Percentiles rank a stretch among this genome's conserved stretches.
Evolutionary conservation across 1,284 basidiomycete genomes (phyloP).

Genomic region (Ceratobasidium sp.): DNA sequence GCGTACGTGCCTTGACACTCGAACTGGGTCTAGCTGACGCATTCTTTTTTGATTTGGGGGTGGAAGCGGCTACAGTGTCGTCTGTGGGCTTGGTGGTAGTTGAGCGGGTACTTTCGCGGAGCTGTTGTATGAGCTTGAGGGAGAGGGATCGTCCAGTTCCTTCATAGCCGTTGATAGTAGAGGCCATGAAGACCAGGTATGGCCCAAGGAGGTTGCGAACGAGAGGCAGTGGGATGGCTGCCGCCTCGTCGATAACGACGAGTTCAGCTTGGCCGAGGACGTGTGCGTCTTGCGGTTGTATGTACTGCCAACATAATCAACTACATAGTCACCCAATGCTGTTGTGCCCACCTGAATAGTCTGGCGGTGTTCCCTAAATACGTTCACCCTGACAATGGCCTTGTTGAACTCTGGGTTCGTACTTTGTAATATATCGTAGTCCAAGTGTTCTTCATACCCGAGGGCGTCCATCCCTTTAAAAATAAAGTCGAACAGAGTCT

Average conservation of each 20-base stretch:
- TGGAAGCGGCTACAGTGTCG: slow-evolving; percentile 62
- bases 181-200: slow-evolving; percentile 98
- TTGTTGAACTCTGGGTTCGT: slow-evolving; percentile 96
- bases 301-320: slow-evolving; percentile 72
- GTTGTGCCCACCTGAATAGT: slow-evolving; percentile 81
- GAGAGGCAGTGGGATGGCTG: slow-evolving; percentile 95
- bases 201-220: slow-evolving; percentile 96
- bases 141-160: slow-evolving; percentile 97
- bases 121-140: slow-evolving; percentile 97
- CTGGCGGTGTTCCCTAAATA: slow-evolving; percentile 93
- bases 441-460: slow-evolving; percentile 97
- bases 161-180: slow-evolving; percentile 99
- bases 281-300: slow-evolving; percentile 96
- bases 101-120: slow-evolving; percentile 86
- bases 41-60: slow-evolving; percentile 64
- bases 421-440: slow-evolving; percentile 95
- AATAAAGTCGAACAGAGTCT: slow-evolving; percentile 97
- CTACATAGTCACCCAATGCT: slow-evolving; percentile 29
- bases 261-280: slow-evolving; percentile 98
- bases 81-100: slow-evolving; percentile 70
- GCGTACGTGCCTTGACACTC: slow-evolving; percentile 71
- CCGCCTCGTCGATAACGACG: slow-evolving; percentile 98
- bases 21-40: slow-evolving; percentile 55
- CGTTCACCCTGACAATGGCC: slow-evolving; percentile 94
- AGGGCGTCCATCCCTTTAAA: slow-evolving; percentile 97